Evolutionary conservation across 768 basidiomycete species (phyloP), one percentile per base, ranked within the genome.

Genomic region (Holtermannia corniformis): DNA sequence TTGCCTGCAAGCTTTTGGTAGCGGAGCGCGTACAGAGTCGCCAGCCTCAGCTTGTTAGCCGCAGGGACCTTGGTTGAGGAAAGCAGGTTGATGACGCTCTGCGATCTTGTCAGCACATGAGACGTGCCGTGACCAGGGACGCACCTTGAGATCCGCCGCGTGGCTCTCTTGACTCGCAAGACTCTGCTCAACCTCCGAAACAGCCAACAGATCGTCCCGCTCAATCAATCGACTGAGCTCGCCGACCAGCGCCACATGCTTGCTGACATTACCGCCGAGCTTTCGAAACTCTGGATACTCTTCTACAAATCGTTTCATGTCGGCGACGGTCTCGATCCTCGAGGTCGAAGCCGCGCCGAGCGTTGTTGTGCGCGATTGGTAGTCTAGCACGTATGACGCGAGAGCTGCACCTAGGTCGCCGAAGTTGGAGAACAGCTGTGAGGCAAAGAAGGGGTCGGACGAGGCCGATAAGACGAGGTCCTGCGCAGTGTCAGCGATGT

Each of bases 271-370:
- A 7, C 92, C 92, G 1, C 95, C 91, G 25, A 99, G 78, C 69
- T 92, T 92, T 61, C 85, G 79, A 66, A 97, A 96, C 72, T 99
- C 95, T 1, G 95, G 95, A 73, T 93, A 99, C 63, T 96, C 92
- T 70, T 99, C 95, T 1, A 99, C 87, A 62, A 93, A 93, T 7
- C 79, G 82, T 71, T 97, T 97, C 95, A 99, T 99, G 61, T 99
- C 95, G 3, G 78, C 74, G 52, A 97, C 90, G 0, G 93, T 96
- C 64, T 92, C 91, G 57, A 99, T 93, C 21, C 85, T 77, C 1
- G 83, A 80, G 0, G 81, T 79, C 47, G 88, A 80, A 2, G 84
- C 81, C 28, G 86, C 56, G 24, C 66, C 67, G 53, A 69, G 49
- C 11, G 60, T 56, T 3, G 60, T 48, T 20, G 72, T 71, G 32